Conservation (phyloP, 2,329 filamentous ascomycete genomes). For the Trichoderma asperellum region DNA sequence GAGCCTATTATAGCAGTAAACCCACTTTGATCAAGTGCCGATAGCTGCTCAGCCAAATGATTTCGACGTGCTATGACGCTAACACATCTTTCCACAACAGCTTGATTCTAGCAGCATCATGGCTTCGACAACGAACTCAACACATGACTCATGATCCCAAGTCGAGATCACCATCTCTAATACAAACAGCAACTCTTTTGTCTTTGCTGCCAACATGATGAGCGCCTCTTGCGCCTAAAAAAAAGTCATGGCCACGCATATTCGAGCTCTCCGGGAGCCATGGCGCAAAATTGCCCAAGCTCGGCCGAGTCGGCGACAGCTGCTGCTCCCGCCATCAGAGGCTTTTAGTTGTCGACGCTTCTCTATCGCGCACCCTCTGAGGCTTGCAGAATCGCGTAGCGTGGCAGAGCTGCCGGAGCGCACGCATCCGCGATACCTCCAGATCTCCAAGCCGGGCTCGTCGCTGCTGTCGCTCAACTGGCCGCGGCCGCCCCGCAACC, state of each 20-base stretch:
- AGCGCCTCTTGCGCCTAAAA: slow-evolving; percentile 11
- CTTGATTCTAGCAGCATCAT: slow-evolving; percentile 15
- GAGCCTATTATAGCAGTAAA: neutral
- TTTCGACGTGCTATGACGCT: neutral
- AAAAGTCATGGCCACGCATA: slow-evolving; percentile 22
- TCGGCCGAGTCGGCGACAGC: slow-evolving; percentile 21
- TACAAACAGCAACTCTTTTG: neutral
- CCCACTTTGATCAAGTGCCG: neutral
- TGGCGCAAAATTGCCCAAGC: slow-evolving; percentile 23
- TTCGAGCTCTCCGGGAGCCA: slow-evolving; percentile 20
- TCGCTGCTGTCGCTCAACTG: slow-evolving; percentile 60
- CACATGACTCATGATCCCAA: neutral
- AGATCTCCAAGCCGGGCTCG: slow-evolving; percentile 51
- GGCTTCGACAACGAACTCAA: neutral
- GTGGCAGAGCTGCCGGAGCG: slow-evolving; percentile 42
- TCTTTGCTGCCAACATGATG: slow-evolving; percentile 24
- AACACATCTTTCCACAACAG: slow-evolving; percentile 2
- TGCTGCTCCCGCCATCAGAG: neutral
- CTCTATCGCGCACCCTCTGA: slow-evolving; percentile 49
- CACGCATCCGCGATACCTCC: slow-evolving; percentile 44
- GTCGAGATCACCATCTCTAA: neutral
- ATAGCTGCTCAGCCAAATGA: neutral
- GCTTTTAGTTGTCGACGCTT: slow-evolving; percentile 47
- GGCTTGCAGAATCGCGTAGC: slow-evolving; percentile 43
- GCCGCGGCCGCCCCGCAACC: slow-evolving; percentile 58